Evolutionary conservation across 257 asterid genomes (phyloP).

Genomic region (Vinca minor): DNA sequence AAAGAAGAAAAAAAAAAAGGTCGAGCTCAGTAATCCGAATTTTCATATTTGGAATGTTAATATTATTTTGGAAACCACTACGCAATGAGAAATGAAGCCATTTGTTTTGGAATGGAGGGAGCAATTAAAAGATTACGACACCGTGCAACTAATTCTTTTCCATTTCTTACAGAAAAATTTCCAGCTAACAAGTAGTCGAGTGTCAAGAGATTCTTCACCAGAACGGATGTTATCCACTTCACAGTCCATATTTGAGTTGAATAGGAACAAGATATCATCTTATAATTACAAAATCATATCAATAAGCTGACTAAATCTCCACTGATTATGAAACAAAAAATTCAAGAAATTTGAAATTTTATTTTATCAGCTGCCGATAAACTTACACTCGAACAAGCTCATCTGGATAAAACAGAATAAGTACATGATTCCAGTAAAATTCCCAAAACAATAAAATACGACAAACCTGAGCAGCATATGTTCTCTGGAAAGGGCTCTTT

Average conservation of each 20-base stretch:
- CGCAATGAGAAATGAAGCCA: not conserved
- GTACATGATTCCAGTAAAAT: constrained; percentile 3
- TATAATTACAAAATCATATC: not conserved
- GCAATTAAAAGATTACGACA: too few relatives aligned
- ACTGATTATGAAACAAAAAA: not conserved
- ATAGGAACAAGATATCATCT: not conserved
- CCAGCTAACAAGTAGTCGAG: not conserved
- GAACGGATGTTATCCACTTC: not conserved
- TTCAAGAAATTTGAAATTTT: not conserved
- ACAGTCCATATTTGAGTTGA: not conserved
- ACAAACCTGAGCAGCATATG: constrained; percentile 60
- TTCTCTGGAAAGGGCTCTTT: constrained; percentile 65
- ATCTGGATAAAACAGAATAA: too few relatives aligned
- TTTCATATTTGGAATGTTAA: not conserved
- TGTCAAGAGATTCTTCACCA: too few relatives aligned
- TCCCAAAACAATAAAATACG: not conserved
- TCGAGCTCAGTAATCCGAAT: too few relatives aligned
- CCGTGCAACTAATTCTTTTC: too few relatives aligned
- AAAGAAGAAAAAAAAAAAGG: too few relatives aligned
- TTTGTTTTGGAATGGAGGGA: too few relatives aligned
- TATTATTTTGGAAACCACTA: not conserved
- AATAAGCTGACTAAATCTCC: not conserved
- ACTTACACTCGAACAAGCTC: not conserved
- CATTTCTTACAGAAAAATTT: not conserved
- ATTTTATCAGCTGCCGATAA: not conserved